Percentiles rank a stretch among this genome's conserved stretches.
phyloP scores from a whole-genome alignment of 2,329 filamentous ascomycete genomes.

The Colletotrichum gigasporum region DNA sequence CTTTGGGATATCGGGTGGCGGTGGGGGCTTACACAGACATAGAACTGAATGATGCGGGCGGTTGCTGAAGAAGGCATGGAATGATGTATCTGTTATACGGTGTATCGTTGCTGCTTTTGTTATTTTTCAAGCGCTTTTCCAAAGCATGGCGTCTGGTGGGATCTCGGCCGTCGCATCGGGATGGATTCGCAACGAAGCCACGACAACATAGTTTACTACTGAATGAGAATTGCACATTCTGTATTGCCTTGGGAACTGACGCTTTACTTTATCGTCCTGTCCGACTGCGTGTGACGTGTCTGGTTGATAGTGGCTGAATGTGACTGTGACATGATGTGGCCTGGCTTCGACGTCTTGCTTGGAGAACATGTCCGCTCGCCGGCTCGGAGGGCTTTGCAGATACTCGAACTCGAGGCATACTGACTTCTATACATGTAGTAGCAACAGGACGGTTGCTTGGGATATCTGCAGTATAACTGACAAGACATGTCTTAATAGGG shows the following conservation, averaged over 20 bases:
- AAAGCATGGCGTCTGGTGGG: constrained; percentile 28
- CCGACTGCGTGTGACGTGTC: too few relatives aligned
- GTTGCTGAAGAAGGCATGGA: not conserved
- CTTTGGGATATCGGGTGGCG: not conserved
- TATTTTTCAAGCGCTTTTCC: constrained; percentile 23
- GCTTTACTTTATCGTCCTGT: too few relatives aligned
- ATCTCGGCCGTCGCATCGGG: constrained; percentile 4
- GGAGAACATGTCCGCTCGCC: too few relatives aligned
- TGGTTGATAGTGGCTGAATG: not conserved
- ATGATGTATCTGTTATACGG: not conserved
- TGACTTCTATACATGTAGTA: too few relatives aligned
- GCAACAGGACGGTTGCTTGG: too few relatives aligned
- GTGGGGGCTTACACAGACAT: not conserved
- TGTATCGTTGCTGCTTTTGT: not conserved
- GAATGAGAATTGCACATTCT: constrained; percentile 8
- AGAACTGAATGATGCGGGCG: constrained; percentile 3
- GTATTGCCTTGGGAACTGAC: not conserved
- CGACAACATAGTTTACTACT: constrained; percentile 20
- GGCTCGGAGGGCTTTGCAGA: too few relatives aligned
- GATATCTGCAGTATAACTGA: too few relatives aligned
- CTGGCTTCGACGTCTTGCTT: too few relatives aligned
- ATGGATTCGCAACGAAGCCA: constrained; percentile 15
- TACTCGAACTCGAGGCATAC: too few relatives aligned
- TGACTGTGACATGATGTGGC: too few relatives aligned
- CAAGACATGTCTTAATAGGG: too few relatives aligned